These are phyloP conservation scores for Penicillium polonicum DNA, from an alignment of 2,329 filamentous ascomycete species.

Conservation along the genomic window DNA sequence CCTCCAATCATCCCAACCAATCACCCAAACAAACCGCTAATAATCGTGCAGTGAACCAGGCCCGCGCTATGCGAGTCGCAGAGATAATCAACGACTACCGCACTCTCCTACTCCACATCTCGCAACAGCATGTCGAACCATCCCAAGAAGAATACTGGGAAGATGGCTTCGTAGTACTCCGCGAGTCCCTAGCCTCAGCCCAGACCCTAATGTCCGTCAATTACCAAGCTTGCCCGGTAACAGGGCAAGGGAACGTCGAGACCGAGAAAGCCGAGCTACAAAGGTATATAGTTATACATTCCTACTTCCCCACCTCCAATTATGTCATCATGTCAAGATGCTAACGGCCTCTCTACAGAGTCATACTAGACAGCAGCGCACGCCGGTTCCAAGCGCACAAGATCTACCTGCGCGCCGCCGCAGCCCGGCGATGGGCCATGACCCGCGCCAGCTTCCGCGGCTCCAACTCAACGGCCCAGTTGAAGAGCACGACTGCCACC, in stretches of 20 bases:
- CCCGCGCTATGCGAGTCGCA: slow-evolving; percentile 60
- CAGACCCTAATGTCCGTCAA: slow-evolving; percentile 55
- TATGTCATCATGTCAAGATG: slow-evolving; percentile 5
- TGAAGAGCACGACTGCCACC: slow-evolving; percentile 51
- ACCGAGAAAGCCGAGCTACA: slow-evolving; percentile 57
- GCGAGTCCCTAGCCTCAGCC: slow-evolving; percentile 56
- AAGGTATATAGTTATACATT: slow-evolving; percentile 41
- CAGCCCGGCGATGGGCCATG: slow-evolving; percentile 60
- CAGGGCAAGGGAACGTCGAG: slow-evolving; percentile 50
- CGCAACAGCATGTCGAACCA: slow-evolving; percentile 52
- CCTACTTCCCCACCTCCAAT: background rate
- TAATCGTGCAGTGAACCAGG: slow-evolving; percentile 57
- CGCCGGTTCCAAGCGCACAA: slow-evolving; percentile 62
- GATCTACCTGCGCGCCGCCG: slow-evolving; percentile 58
- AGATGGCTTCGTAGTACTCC: slow-evolving; percentile 58
- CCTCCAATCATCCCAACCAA: background rate
- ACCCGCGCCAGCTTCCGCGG: slow-evolving; percentile 52
- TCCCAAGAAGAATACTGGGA: slow-evolving; percentile 57
- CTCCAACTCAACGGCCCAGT: slow-evolving; percentile 47
- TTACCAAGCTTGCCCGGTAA: slow-evolving; percentile 47
- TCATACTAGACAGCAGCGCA: slow-evolving; percentile 60
- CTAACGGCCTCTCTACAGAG: slow-evolving; percentile 40
- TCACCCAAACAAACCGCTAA: slow-evolving; percentile 10
- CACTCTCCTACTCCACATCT: slow-evolving; percentile 59
- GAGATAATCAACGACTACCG: slow-evolving; percentile 66